Percentiles rank a stretch among this genome's conserved stretches.
These are phyloP conservation scores for Puccinia brachypodii DNA, from an alignment of 1,284 basidiomycete genomes.

Conservation along the genomic window DNA sequence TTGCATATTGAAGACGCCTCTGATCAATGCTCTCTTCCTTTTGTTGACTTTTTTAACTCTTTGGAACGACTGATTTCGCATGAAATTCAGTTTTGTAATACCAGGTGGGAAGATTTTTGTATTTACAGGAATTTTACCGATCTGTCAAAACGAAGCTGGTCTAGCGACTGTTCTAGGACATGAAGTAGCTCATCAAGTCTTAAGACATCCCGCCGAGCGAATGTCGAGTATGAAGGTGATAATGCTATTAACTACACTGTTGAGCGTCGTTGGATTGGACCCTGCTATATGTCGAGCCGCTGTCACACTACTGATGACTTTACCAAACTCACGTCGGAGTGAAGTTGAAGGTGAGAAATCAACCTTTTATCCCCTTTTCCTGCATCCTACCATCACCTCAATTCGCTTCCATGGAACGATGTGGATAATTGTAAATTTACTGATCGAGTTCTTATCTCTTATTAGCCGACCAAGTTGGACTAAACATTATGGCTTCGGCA, in stretches of 20 bases:
- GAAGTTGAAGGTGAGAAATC: slow-evolving; percentile 53
- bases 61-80: neutral
- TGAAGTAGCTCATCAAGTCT: slow-evolving; percentile 55
- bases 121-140: slow-evolving; percentile 45
- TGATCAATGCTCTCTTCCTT: neutral
- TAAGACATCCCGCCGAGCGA: slow-evolving; percentile 55
- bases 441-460: neutral
- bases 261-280: slow-evolving; percentile 48
- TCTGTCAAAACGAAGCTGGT: slow-evolving; percentile 53
- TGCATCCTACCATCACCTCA: neutral
- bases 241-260: slow-evolving; percentile 45
- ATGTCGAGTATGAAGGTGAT: slow-evolving; percentile 55
- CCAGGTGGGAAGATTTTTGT: slow-evolving; percentile 54
- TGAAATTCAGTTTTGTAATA: slow-evolving; percentile 54
- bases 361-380: slow-evolving; percentile 18
- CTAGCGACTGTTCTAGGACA: slow-evolving; percentile 56
- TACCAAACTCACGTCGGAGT: slow-evolving; percentile 55
- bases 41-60: neutral
- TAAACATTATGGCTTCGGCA: slow-evolving; percentile 54
- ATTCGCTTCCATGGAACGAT: neutral
- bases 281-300: slow-evolving; percentile 47
- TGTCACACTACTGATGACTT: slow-evolving; percentile 53
- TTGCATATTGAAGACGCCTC: neutral
- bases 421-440: neutral
- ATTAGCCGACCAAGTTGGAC: slow-evolving; percentile 50